phyloP scores from a whole-genome alignment of 139 green algal genomes.

The Haematococcus sp. region DNA sequence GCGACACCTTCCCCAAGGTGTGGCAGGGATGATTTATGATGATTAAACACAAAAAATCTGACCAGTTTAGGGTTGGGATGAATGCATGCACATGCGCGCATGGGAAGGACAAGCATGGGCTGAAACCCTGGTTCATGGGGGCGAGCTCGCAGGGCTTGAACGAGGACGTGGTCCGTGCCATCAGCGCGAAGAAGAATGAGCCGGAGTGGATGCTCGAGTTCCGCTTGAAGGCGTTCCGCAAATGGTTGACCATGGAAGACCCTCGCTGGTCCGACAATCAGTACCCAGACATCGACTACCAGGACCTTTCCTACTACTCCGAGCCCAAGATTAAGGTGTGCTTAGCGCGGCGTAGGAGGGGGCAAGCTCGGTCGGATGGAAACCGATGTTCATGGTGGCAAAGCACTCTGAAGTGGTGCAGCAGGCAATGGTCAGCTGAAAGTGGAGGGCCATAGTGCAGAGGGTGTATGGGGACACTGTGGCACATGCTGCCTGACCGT shows the following conservation, averaged over 20 bases:
- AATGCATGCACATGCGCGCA: no score
- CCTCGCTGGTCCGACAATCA: conserved; percentile 89
- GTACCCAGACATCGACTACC: conserved; percentile 86
- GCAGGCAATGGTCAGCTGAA: background rate
- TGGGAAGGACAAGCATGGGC: no score
- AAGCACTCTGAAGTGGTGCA: background rate
- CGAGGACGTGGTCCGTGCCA: conserved; percentile 93
- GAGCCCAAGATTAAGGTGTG: conserved; percentile 78
- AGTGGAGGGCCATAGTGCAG: no score
- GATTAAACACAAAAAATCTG: no score
- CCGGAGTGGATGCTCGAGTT: conserved; percentile 99
- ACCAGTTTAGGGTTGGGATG: no score
- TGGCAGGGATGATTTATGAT: conserved; percentile 9
- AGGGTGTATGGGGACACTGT: no score
- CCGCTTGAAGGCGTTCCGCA: conserved; percentile 86
- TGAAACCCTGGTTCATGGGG: no score
- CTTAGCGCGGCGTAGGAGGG: background rate
- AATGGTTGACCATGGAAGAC: conserved; percentile 97
- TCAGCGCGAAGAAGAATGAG: conserved; percentile 97
- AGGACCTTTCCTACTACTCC: conserved; percentile 93
- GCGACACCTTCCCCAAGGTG: conserved; percentile 46
- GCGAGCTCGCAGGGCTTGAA: conserved; percentile 74
- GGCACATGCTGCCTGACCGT: no score
- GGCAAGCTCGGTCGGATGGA: no score
- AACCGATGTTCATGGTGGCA: background rate